Base-by-base conservation (phyloP, 2,329 filamentous ascomycete genomes). In the Trichoderma asperellum region DNA sequence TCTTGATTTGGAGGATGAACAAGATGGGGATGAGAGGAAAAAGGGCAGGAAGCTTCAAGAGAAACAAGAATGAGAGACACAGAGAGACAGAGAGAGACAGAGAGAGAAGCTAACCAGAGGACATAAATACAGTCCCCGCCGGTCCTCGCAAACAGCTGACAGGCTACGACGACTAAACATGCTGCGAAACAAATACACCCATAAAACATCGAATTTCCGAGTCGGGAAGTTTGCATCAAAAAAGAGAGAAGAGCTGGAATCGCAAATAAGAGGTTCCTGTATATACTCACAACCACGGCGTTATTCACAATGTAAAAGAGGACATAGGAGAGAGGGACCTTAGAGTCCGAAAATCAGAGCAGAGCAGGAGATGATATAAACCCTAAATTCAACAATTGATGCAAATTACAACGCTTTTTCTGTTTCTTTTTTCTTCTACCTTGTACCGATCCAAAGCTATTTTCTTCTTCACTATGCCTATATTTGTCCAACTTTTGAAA, bases 61-160 rank as follows among this genome's bases (percentile, higher is more conserved):
- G 60, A 56, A 68, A 72, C 24, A 55, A 32, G 47, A 14, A 3
- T 29, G 29, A 24, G 24, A 24, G 24, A 24, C 24, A 24, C 2
- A 24, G 24, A 24, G 24, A 24, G 24, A 24, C 24, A 24, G 24
- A 24, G 24, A 24, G 24, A 24, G 24, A 24, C 24, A 24, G 6
- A 52, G 43, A 11, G 21, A 21, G 14, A 49, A 29, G 52, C 52
- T 70, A 35, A 61, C 68, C 5, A 5, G 2, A 29, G 18, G 21
- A 18, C 8, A 35, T 34, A 89, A 21, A 47, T 21, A 29, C 47
- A 90, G 88, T 90, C 66, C 88, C 88, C 16, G 74, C 82, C 14
- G 86, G 85, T 11, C 87, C 87, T 61, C 84, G 88, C 76, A 89
- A 89, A 82, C 82, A 83, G 72, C 74, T 90, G 72, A 84, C 81